These are phyloP conservation scores for Neopestalotiopsis rosae DNA, from an alignment of 2,329 filamentous ascomycete genomes.

Conservation along the genomic window DNA sequence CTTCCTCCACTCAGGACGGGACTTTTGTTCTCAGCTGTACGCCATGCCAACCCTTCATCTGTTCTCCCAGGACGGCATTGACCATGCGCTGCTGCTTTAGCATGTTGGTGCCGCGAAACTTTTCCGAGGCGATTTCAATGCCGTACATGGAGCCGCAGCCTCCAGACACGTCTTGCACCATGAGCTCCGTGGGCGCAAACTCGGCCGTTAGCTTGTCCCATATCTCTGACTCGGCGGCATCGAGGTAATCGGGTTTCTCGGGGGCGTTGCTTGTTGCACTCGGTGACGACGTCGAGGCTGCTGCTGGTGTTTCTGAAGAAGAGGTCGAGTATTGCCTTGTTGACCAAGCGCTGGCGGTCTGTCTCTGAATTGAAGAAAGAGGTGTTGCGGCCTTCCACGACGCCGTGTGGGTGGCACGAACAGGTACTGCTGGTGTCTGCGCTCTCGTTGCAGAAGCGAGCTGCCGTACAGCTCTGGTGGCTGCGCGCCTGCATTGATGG, in stretches of 20 bases:
- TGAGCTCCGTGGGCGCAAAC: constrained; percentile 56
- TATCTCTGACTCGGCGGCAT: constrained; percentile 63
- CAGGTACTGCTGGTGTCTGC: not conserved
- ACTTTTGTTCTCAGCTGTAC: constrained; percentile 77
- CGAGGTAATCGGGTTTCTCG: constrained; percentile 55
- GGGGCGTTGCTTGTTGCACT: constrained; percentile 28
- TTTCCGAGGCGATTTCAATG: constrained; percentile 75
- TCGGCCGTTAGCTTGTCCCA: constrained; percentile 58
- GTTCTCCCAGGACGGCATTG: constrained; percentile 73
- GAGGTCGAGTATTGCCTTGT: constrained; percentile 4
- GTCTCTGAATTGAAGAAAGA: not conserved
- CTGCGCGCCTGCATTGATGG: constrained; percentile 8
- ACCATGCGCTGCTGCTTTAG: constrained; percentile 86
- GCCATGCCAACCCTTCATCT: constrained; percentile 83
- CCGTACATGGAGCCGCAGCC: constrained; percentile 90
- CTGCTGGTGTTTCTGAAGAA: not conserved
- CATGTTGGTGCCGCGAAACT: constrained; percentile 73
- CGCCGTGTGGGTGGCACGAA: not conserved
- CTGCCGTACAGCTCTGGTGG: not conserved
- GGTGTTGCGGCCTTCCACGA: not conserved
- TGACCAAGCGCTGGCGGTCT: too few species aligned
- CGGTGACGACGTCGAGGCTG: constrained; percentile 20
- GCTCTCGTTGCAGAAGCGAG: constrained; percentile 2
- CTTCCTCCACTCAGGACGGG: constrained; percentile 31
- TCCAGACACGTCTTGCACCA: constrained; percentile 81